A percentile compares a stretch with the other conserved stretches of the same genome.
Conservation (phyloP, 2,329 filamentous ascomycete genomes). For the Colletotrichum spinosum region DNA sequence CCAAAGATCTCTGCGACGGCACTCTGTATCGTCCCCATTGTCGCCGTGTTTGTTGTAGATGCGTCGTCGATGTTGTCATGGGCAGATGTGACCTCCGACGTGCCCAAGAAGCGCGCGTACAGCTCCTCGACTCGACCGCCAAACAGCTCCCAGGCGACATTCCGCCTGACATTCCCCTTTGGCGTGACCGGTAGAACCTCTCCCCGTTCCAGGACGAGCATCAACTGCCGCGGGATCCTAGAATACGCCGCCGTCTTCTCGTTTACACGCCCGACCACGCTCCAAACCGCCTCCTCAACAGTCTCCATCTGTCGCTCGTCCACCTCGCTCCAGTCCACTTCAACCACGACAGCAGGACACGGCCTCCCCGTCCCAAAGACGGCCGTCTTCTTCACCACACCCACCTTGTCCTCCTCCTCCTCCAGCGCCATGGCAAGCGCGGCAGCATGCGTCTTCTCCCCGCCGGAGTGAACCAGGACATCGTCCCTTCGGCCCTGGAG, state of each 20-base stretch:
- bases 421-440: too few relatives aligned
- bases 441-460: too few relatives aligned
- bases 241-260: conserved; percentile 9
- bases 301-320: background rate
- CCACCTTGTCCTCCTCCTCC: too few relatives aligned
- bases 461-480: too few relatives aligned
- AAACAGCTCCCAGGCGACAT: conserved; percentile 10
- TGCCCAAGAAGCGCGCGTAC: conserved; percentile 10
- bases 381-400: too few relatives aligned
- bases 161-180: conserved; percentile 27
- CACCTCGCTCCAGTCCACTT: conserved; percentile 6
- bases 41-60: background rate
- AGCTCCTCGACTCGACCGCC: conserved; percentile 6
- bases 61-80: too few relatives aligned
- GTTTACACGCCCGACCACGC: conserved; percentile 8
- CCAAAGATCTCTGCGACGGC: background rate
- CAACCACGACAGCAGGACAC: conserved; percentile 22
- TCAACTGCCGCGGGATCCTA: conserved; percentile 11
- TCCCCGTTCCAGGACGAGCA: background rate
- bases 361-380: conserved; percentile 3
- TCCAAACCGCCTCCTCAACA: conserved; percentile 19
- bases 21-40: background rate
- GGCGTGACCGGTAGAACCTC: conserved; percentile 24
- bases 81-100: too few relatives aligned
- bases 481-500: too few relatives aligned